Percentiles rank a stretch among this genome's conserved stretches.
Conservation (phyloP, 2,329 filamentous ascomycete genomes). For the Helotiales sp. region DNA sequence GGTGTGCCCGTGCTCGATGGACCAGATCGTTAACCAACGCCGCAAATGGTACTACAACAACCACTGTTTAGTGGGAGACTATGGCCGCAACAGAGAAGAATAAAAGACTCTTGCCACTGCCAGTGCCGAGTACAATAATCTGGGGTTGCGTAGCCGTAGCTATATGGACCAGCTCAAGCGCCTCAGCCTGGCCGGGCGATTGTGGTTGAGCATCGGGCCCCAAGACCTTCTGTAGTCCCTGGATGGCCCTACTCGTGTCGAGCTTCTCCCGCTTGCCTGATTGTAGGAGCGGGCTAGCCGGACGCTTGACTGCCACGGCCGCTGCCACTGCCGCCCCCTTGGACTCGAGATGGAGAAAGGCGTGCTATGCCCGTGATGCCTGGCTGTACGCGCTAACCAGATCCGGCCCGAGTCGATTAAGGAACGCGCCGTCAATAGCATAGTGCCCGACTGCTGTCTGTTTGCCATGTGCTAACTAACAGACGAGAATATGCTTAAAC, state of each 20-base stretch:
- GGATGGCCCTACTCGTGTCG: neutral
- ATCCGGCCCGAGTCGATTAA: constrained; percentile 3
- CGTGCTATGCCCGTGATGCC: constrained; percentile 4
- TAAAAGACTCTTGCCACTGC: constrained; percentile 9
- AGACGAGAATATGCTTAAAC: neutral
- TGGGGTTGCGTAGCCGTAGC: neutral
- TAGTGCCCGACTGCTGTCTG: neutral
- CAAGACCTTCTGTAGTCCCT: neutral
- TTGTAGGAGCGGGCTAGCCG: neutral
- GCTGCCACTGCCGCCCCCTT: neutral
- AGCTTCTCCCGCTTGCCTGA: neutral
- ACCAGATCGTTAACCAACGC: constrained; percentile 4
- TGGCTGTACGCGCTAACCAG: constrained; percentile 1
- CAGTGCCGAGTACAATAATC: constrained; percentile 9
- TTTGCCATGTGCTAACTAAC: neutral
- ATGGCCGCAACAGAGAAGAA: constrained; percentile 12
- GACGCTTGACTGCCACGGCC: neutral
- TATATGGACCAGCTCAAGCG: neutral
- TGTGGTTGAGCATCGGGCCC: neutral
- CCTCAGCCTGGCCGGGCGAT: neutral
- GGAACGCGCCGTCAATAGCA: constrained; percentile 8
- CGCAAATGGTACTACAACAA: constrained; percentile 10
- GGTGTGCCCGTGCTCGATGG: neutral
- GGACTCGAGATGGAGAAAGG: neutral
- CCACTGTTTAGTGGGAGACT: neutral